Base-by-base conservation (phyloP, 176 grass and related monocot genomes). In the Alopecurus myosuroides region DNA sequence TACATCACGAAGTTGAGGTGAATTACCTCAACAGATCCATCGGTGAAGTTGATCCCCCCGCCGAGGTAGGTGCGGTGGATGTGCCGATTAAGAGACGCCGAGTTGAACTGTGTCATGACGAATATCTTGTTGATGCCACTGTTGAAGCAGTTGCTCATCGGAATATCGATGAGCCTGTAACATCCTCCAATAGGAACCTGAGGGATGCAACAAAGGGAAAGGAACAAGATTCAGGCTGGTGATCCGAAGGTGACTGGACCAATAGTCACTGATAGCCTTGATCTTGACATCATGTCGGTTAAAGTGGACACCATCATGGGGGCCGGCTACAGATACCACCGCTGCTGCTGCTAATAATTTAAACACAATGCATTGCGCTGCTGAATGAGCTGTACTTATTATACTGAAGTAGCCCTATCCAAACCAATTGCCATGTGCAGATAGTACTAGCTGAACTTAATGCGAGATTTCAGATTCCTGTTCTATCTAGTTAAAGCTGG, bases 71-170 rank as follows among this genome's bases (percentile, higher is more conserved):
- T 92, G 23, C 82, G 85, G 44, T 62, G 81, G 77, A 95, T 92
- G 67, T 92, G 93, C 3, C 93, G 88, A 88, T 95, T 92, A 31
- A 95, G 70, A 7, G 93, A 95, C 14, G 86, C 68, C 4, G 93
- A 95, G 40, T 95, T 95, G 88, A 85, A 95, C 48, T 95, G 93
- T 2, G 93, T 95, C 88, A 95, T 90, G 17, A 95, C 88, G 35
- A 92, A 95, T 65, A 95, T 90, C 77, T 95, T 95, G 71, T 92
- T 92, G 52, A 92, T 92, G 36, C 88, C 90, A 68, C 90, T 92
- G 51, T 95, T 95, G 70, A 95, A 90, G 71, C 93, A 95, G 56
- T 95, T 95, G 82, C 90, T 95, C 90, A 95, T 92, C 1, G 90
- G 90, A 56, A 92, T 85, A 53, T 95, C 93, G 10, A 95, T 88